Percentiles rank a stretch among this genome's conserved stretches.
Conservation (phyloP, 768 basidiomycete genomes). For the Lentinula edodes region DNA sequence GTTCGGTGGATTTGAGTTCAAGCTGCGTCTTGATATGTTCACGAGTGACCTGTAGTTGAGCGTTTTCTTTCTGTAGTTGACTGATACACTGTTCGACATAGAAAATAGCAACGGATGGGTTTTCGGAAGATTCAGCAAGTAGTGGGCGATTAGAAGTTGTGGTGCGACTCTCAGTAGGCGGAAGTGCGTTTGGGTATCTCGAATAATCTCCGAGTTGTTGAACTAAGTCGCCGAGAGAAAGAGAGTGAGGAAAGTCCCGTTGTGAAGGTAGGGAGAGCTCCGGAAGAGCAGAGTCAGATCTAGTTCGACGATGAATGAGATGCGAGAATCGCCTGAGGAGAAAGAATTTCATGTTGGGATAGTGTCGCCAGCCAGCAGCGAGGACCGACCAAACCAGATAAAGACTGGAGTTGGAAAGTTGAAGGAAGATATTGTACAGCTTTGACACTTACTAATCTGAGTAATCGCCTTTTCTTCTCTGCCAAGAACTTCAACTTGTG, state of each 20-base stretch:
- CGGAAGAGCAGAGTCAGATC: constrained; percentile 2
- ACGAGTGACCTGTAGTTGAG: background rate
- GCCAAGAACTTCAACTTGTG: background rate
- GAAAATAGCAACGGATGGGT: background rate
- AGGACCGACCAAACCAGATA: background rate
- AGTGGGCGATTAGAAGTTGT: background rate
- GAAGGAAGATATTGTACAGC: background rate
- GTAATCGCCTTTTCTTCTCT: background rate
- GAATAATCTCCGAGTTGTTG: constrained; percentile 2
- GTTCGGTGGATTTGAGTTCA: background rate
- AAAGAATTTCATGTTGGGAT: constrained; percentile 4
- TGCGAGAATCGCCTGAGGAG: constrained; percentile 3
- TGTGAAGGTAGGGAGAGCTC: background rate
- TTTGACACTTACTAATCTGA: background rate
- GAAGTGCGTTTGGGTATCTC: background rate
- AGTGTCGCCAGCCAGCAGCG: background rate
- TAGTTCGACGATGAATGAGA: constrained; percentile 5
- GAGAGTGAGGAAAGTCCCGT: background rate
- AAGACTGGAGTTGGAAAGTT: background rate
- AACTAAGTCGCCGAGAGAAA: background rate
- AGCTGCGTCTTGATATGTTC: background rate
- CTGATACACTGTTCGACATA: background rate
- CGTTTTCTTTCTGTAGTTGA: background rate
- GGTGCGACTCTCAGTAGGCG: background rate
- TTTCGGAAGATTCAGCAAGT: background rate